Evolutionary conservation across 2,329 filamentous ascomycete genomes (phyloP).

Genomic region (Fusarium setosum): DNA sequence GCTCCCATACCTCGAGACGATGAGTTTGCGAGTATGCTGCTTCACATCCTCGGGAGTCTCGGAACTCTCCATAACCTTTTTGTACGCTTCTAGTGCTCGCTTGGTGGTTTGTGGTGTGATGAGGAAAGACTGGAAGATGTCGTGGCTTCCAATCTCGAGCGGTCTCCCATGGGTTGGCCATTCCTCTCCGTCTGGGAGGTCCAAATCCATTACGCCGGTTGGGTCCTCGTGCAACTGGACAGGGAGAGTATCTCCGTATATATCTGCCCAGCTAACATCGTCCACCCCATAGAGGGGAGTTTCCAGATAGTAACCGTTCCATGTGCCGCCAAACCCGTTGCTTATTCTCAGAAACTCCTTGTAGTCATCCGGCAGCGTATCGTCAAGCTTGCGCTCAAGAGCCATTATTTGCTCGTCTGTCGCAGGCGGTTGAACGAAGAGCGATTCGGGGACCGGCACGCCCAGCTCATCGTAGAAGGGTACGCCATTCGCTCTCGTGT

Average conservation of each 20-base stretch:
- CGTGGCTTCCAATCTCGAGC: constrained; percentile 14
- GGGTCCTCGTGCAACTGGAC: constrained; percentile 15
- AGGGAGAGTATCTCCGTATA: background rate
- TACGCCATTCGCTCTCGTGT: constrained; percentile 16
- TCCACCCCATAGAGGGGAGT: constrained; percentile 12
- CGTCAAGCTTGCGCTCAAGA: constrained; percentile 20
- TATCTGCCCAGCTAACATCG: constrained; percentile 17
- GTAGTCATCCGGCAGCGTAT: constrained; percentile 23
- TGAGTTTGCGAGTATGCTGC: constrained; percentile 5
- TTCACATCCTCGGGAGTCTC: constrained; percentile 12
- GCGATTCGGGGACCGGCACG: constrained; percentile 15
- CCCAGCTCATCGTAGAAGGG: constrained; percentile 1
- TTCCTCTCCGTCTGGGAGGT: background rate
- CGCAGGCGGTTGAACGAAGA: constrained; percentile 26
- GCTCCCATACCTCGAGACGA: constrained; percentile 25
- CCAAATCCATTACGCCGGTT: constrained; percentile 4
- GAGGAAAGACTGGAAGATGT: constrained; percentile 9
- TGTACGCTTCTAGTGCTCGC: constrained; percentile 13
- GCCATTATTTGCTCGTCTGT: constrained; percentile 26
- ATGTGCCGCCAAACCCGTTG: constrained; percentile 31
- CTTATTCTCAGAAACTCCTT: constrained; percentile 33
- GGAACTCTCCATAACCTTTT: constrained; percentile 4
- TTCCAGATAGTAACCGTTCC: constrained; percentile 32
- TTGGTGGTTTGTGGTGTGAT: constrained; percentile 16
- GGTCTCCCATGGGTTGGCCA: constrained; percentile 24